phyloP scores from a whole-genome alignment of 371 early-diverging fungal genomes.

The Vairimorpha necatrix region DNA sequence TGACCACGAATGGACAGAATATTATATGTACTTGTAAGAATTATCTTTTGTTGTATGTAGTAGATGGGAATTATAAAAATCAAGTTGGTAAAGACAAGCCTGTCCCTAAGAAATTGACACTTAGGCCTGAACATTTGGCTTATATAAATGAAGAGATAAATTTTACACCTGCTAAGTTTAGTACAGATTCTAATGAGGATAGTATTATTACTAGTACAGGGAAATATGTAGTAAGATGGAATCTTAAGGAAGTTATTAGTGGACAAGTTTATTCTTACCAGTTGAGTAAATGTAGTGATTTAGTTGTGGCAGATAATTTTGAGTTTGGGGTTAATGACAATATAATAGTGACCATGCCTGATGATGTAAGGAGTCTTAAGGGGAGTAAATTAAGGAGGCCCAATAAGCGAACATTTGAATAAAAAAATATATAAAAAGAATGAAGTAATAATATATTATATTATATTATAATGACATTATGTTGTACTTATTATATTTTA shows the following conservation, averaged over 20 bases:
- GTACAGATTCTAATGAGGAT: constrained; percentile 71
- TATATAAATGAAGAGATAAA: constrained; percentile 69
- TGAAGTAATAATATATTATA: constrained; percentile 4
- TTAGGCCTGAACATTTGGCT: constrained; percentile 81
- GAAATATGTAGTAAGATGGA: constrained; percentile 83
- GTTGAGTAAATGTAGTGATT: constrained; percentile 73
- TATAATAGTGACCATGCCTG: constrained; percentile 70
- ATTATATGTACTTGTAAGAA: constrained; percentile 78
- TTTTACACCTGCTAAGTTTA: constrained; percentile 84
- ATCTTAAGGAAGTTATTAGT: constrained; percentile 72
- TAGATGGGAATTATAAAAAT: constrained; percentile 54
- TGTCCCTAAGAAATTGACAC: constrained; percentile 71
- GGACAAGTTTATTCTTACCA: constrained; percentile 73
- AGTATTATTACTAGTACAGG: constrained; percentile 77
- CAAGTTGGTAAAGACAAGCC: constrained; percentile 67
- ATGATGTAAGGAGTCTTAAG: constrained; percentile 63
- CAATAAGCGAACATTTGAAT: constrained; percentile 17
- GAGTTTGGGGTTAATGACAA: constrained; percentile 69
- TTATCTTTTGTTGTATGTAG: constrained; percentile 73
- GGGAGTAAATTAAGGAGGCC: constrained; percentile 47
- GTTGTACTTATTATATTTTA: background rate
- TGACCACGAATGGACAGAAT: constrained; percentile 76
- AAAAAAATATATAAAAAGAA: background rate
- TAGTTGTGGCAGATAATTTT: constrained; percentile 82
- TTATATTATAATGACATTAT: background rate